phyloP scores from a whole-genome alignment of 306 rosid species.

The Pterocarpus santalinus region DNA sequence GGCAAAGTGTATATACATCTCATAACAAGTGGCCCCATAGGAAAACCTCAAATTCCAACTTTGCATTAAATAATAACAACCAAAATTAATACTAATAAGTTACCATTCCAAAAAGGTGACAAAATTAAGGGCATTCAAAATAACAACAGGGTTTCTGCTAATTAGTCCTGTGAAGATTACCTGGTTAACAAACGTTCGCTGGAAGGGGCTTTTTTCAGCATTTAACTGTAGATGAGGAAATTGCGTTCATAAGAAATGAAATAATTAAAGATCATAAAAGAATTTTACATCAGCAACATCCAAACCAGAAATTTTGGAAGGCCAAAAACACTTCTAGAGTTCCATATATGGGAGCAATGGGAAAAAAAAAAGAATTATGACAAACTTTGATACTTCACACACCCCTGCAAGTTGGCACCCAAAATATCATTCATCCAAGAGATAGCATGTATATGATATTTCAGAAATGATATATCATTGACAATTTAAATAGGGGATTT shows the following conservation, averaged over 20 bases:
- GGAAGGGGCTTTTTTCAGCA: conserved; percentile 90
- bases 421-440: neutral
- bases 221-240: conserved; percentile 68
- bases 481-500: neutral
- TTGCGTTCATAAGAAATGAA: conserved; percentile 40
- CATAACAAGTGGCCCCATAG: neutral
- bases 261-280: neutral
- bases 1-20: neutral
- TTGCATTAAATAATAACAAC: neutral
- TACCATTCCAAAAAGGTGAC: conserved; percentile 4
- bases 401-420: conserved; percentile 1
- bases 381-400: conserved; percentile 16
- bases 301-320: conserved; percentile 23
- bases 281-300: conserved; percentile 23
- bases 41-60: conserved; percentile 39
- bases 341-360: neutral
- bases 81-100: neutral
- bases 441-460: conserved; percentile 3
- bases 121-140: conserved; percentile 21
- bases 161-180: conserved; percentile 50
- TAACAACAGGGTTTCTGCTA: conserved; percentile 17
- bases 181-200: conserved; percentile 89
- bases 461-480: conserved; percentile 3
- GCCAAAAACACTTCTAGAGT: neutral
- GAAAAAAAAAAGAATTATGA: neutral